These are phyloP conservation scores for Acrocalymma vagum DNA, from an alignment of 2,329 filamentous ascomycete species.

Conservation along the genomic window DNA sequence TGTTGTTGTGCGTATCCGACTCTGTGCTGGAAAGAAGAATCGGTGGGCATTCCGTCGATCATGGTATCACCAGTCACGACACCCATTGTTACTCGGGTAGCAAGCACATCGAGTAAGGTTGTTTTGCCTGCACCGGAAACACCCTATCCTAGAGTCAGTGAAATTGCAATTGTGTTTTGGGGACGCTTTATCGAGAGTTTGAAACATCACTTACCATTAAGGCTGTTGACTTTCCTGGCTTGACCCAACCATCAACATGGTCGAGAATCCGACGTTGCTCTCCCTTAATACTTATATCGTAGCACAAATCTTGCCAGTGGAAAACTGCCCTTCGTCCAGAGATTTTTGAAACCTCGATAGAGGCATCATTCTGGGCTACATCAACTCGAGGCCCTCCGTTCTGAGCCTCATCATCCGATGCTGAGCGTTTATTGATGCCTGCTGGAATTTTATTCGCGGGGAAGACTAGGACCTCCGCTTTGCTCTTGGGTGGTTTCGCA, in stretches of 20 bases:
- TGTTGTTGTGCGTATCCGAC: constrained; percentile 38
- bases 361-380: not conserved
- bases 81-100: constrained; percentile 22
- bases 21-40: constrained; percentile 27
- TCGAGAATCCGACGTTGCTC: constrained; percentile 59
- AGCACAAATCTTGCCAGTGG: constrained; percentile 18
- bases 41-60: constrained; percentile 24
- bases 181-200: too few relatives aligned
- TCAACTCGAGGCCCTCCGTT: constrained; percentile 10
- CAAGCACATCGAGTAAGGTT: constrained; percentile 29
- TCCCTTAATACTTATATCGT: constrained; percentile 32
- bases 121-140: constrained; percentile 35
- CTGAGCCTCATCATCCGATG: too few relatives aligned
- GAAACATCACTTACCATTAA: too few relatives aligned
- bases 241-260: constrained; percentile 60
- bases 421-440: too few relatives aligned
- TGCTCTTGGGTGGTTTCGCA: constrained; percentile 51
- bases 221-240: constrained; percentile 56
- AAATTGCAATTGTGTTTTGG: constrained; percentile 48
- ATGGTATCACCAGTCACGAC: constrained; percentile 31
- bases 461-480: constrained; percentile 54
- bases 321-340: constrained; percentile 45
- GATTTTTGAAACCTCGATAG: constrained; percentile 63
- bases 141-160: too few relatives aligned
- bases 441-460: constrained; percentile 59